A percentile compares a stretch with the other conserved stretches of the same genome.
phyloP scores from a whole-genome alignment of 139 green algal species.

The Coelastrella sp. region DNA sequence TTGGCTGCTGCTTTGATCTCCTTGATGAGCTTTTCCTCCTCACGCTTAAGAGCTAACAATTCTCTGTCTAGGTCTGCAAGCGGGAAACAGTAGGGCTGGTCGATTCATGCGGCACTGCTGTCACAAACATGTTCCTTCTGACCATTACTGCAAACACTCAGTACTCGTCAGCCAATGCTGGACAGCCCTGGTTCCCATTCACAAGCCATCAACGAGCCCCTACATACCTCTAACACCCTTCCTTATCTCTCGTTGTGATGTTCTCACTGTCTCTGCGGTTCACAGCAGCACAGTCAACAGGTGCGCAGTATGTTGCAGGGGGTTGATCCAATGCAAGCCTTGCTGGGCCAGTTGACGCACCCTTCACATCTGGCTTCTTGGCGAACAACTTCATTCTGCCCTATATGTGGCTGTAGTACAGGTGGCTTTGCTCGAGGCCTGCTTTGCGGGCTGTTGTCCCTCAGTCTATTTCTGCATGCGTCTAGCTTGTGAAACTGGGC shows the following conservation, averaged over 20 bases:
- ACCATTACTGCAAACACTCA: too few species aligned
- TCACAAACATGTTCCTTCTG: too few species aligned
- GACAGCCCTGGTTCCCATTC: too few species aligned
- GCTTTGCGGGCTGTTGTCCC: too few species aligned
- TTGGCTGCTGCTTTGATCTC: slow-evolving; percentile 75
- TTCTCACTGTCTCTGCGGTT: slow-evolving; percentile 62
- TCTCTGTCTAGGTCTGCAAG: slow-evolving; percentile 68
- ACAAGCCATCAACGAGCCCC: too few species aligned
- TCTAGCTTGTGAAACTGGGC: too few species aligned
- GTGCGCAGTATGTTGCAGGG: too few species aligned
- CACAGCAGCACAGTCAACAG: neutral
- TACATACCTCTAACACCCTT: slow-evolving; percentile 64
- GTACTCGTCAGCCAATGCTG: too few species aligned
- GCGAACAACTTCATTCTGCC: slow-evolving; percentile 42
- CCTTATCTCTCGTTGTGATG: slow-evolving; percentile 60
- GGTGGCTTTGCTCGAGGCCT: too few species aligned
- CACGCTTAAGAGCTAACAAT: slow-evolving; percentile 58
- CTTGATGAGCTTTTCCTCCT: slow-evolving; percentile 68
- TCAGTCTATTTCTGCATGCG: too few species aligned
- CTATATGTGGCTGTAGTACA: too few species aligned
- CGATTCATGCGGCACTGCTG: too few species aligned
- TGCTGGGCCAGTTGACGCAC: neutral
- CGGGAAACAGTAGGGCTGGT: neutral
- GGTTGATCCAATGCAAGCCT: slow-evolving; percentile 9
- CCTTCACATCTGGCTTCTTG: slow-evolving; percentile 58